Conservation (phyloP, 176 grass and related monocot genomes). For the Dactylis glomerata region DNA sequence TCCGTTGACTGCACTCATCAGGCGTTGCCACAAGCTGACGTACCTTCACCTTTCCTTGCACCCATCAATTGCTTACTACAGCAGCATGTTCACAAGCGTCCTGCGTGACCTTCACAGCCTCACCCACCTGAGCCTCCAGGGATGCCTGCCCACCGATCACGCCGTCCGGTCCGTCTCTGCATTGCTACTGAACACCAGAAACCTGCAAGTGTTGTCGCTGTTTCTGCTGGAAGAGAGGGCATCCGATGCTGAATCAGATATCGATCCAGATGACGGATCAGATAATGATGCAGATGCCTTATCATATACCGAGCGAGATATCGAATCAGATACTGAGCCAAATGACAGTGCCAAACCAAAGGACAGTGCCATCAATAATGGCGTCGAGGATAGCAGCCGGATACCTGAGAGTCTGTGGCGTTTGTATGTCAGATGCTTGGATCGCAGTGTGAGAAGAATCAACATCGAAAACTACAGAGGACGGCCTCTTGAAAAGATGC, state of each 20-base stretch:
- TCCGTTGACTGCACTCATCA: not conserved
- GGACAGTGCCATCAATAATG: not conserved
- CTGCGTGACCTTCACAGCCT: not conserved
- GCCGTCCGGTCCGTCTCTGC: not conserved
- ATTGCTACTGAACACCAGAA: not conserved
- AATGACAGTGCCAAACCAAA: not conserved
- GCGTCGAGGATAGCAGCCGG: not conserved
- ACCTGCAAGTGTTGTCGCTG: not conserved
- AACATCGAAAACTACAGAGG: not conserved
- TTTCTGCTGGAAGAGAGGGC: not conserved
- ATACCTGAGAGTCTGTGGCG: not conserved
- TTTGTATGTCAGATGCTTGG: not conserved
- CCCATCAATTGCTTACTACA: not conserved
- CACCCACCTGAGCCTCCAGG: slow-evolving; percentile 23
- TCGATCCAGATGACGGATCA: not conserved
- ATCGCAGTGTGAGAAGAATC: not conserved
- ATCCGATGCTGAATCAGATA: not conserved
- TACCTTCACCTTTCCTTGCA: not conserved
- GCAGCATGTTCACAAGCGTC: not conserved
- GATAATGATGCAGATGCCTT: not conserved
- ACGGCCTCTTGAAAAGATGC: not conserved
- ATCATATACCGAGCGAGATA: not conserved
- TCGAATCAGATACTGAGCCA: not conserved
- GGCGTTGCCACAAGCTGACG: not conserved
- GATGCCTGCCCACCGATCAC: not conserved